Base-by-base conservation (phyloP, 805 yeast genomes). In the Candida krabiensis region DNA sequence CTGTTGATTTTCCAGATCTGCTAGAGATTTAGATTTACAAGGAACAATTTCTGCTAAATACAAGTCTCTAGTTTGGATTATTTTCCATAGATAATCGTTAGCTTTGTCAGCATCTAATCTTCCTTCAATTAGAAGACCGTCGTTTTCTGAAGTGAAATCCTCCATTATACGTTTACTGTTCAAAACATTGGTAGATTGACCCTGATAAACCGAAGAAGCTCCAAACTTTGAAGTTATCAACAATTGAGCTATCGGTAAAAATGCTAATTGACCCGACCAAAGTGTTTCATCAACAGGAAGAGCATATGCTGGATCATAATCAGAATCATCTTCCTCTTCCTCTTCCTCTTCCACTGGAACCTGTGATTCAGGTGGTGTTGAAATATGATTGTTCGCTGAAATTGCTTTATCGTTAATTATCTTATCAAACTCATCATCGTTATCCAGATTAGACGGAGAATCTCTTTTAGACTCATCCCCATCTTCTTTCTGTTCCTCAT, bases 51-150 rank as follows among this genome's bases (percentile, higher is more conserved):
- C 72, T 24, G 77, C 64, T 14, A 83, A 48, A 14, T 69, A 73
- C 16, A 86, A 52, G 52, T 79, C 79, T 49, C 86, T 67, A 1
- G 80, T 62, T 7, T 58, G 49, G 1, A 66, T 50, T 14, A 78
- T 67, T 44, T 72, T 70, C 19, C 56, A 46, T 43, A 86, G 59
- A 53, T 86, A 86, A 9, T 63, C 64, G 37, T 73, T 77, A 1
- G 88, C 95, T 35, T 62, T 67, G 5, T 46, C 38, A 4, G 66
- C 53, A 50, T 76, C 80, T 30, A 87, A 66, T 38, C 88, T 68
- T 3, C 95, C 95, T 43, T 77, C 81, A 30, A 86, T 64, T 63
- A 47, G 80, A 58, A 24, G 60, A 47, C 28, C 52, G 35, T 26
- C 41, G 15, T 36, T 37, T 3, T 33, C 25, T 7, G 40, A 26